phyloP scores from a whole-genome alignment of 1,284 basidiomycete species.

The Ceratobasidium sp. region DNA sequence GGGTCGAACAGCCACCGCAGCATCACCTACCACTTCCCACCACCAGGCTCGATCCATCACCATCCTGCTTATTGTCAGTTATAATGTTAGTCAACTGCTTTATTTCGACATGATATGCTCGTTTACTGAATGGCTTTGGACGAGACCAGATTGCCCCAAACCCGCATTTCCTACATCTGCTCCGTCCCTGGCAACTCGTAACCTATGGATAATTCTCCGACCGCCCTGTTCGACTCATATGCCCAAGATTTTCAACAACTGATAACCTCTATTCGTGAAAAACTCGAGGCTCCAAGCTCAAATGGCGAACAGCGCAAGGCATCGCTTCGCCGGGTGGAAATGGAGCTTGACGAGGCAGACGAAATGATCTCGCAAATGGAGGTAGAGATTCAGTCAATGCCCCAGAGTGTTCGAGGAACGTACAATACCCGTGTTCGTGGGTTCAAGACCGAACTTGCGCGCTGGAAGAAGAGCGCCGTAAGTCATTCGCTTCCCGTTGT shows the following conservation, averaged over 20 bases:
- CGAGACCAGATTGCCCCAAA: conserved; percentile 8
- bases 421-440: conserved; percentile 80
- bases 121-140: too few species aligned
- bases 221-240: conserved; percentile 83
- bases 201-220: conserved; percentile 83
- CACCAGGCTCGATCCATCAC: conserved; percentile 9
- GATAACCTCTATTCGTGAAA: conserved; percentile 73
- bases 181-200: background rate
- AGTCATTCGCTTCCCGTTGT: conserved; percentile 50
- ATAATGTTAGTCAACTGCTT: conserved; percentile 1
- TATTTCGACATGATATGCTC: background rate
- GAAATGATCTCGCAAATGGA: conserved; percentile 99
- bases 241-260: conserved; percentile 85
- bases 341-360: conserved; percentile 98
- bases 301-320: conserved; percentile 84
- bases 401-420: conserved; percentile 80
- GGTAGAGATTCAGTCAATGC: conserved; percentile 97
- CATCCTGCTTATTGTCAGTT: background rate
- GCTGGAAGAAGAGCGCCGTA: conserved; percentile 80
- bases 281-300: conserved; percentile 72
- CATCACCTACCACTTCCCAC: conserved; percentile 15
- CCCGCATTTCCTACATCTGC: background rate
- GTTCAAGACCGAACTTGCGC: conserved; percentile 78
- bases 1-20: conserved; percentile 25
- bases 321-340: conserved; percentile 86